Conservation (phyloP, 2,329 filamentous ascomycete genomes). For the Colletotrichum siamense region DNA sequence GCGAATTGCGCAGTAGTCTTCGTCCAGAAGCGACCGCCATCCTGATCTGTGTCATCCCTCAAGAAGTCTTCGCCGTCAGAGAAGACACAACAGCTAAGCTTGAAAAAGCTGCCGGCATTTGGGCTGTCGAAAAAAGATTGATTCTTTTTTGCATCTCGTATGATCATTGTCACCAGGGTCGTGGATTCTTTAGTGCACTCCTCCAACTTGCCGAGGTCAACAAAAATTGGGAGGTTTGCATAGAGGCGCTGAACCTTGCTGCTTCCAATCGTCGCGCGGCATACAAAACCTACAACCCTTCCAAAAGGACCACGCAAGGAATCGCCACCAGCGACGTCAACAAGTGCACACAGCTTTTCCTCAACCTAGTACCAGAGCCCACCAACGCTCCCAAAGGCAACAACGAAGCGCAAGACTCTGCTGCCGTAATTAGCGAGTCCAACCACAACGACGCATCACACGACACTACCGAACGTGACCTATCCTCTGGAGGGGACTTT, state of each 20-base stretch:
- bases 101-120: not conserved
- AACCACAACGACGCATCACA: not conserved
- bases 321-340: not conserved
- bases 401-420: not conserved
- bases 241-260: not conserved
- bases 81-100: not conserved
- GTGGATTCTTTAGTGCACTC: not conserved
- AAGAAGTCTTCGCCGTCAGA: not conserved
- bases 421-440: not conserved
- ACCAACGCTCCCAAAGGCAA: not conserved
- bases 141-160: not conserved
- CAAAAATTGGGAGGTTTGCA: not conserved
- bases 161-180: not conserved
- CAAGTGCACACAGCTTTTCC: not conserved
- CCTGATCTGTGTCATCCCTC: not conserved
- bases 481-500: no score
- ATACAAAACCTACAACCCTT: not conserved
- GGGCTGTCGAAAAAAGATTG: not conserved
- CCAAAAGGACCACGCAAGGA: not conserved
- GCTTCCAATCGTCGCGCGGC: not conserved
- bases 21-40: not conserved
- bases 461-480: no score
- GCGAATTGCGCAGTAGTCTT: not conserved
- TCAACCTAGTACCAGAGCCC: not conserved
- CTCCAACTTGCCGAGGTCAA: not conserved